Evolutionary conservation across 2,329 filamentous ascomycete species (phyloP), one percentile per base, ranked within the genome.

Genomic region (Aspergillus pseudoterreus): DNA sequence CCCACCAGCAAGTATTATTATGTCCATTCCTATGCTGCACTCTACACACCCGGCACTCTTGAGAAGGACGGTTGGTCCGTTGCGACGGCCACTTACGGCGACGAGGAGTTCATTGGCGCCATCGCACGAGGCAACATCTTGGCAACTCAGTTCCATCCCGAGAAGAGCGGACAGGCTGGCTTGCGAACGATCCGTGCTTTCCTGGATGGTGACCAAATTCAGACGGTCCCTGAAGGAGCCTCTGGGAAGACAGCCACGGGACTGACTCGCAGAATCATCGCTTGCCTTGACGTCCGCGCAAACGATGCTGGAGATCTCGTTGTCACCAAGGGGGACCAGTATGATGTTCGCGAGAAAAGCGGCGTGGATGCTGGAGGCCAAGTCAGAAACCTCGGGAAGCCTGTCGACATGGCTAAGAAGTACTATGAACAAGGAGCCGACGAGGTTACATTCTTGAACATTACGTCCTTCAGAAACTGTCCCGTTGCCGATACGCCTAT

Each of bases 371-470:
- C 63, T 22, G 75, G 75, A 45, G 77, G 81, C 17, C 71, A 82
- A 60, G 92, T 99, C 33, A 85, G 94, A 57, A 99, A 99, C 71
- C 80, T 99, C 3, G 94, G 94, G 58, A 99, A 99, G 73, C 94
- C 94, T 1, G 92, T 99, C 45, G 91, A 96, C 58, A 88, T 99
- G 82, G 94, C 94, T 8, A 84, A 84, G 72, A 85, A 83, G 64
- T 99, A 99, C 78, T 99, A 97, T 77, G 87, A 95, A 66, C 90
- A 96, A 74, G 94, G 94, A 53, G 92, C 94, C 11, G 94, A 99
- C 72, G 94, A 99, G 74, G 83, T 99, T 50, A 96, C 92, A 1
- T 99, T 99, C 72, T 81, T 99, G 60, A 99, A 99, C 79, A 99
- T 99, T 67, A 99, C 92, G 1, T 94, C 88, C 17, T 99, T 99